A percentile compares a stretch with the other conserved stretches of the same genome.
Evolutionary conservation across 306 rosid genomes (phyloP).

Genomic region (Fagus sylvatica): DNA sequence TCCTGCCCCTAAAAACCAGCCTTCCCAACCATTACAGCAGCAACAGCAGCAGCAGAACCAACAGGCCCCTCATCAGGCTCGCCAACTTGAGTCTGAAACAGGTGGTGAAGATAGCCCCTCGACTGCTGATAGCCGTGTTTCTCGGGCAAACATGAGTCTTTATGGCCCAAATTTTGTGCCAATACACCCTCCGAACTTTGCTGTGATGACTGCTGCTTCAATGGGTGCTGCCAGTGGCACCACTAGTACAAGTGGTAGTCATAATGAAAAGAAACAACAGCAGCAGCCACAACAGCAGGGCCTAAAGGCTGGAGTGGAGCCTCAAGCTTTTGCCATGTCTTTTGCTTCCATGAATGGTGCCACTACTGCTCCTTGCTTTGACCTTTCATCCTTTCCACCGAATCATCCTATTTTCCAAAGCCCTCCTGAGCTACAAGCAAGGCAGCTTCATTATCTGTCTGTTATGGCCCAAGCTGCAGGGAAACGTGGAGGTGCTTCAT

Average conservation of each 20-base stretch:
- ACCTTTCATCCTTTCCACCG: slow-evolving; percentile 65
- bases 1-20: slow-evolving; percentile 62
- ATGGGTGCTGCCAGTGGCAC: slow-evolving; percentile 31
- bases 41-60: slow-evolving; percentile 59
- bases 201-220: slow-evolving; percentile 67
- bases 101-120: slow-evolving; percentile 89
- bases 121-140: slow-evolving; percentile 68
- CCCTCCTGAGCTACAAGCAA: slow-evolving; percentile 27
- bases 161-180: slow-evolving; percentile 82
- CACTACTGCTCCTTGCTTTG: slow-evolving; percentile 57
- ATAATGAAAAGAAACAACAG: slow-evolving; percentile 66
- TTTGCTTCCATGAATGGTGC: slow-evolving; percentile 75
- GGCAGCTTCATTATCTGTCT: slow-evolving; percentile 10
- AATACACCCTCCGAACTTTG: slow-evolving; percentile 66
- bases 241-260: slow-evolving; percentile 45
- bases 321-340: slow-evolving; percentile 72
- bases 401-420: slow-evolving; percentile 61
- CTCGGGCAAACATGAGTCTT: slow-evolving; percentile 58
- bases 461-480: slow-evolving; percentile 17
- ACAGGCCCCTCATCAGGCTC: slow-evolving; percentile 54
- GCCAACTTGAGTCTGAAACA: slow-evolving; percentile 75
- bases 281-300: slow-evolving; percentile 56
- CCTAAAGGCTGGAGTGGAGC: slow-evolving; percentile 58
- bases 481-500: slow-evolving; percentile 54
- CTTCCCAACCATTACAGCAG: slow-evolving; percentile 52